Conservation (phyloP, 2,329 filamentous ascomycete genomes). For the Orbilia javanica region DNA sequence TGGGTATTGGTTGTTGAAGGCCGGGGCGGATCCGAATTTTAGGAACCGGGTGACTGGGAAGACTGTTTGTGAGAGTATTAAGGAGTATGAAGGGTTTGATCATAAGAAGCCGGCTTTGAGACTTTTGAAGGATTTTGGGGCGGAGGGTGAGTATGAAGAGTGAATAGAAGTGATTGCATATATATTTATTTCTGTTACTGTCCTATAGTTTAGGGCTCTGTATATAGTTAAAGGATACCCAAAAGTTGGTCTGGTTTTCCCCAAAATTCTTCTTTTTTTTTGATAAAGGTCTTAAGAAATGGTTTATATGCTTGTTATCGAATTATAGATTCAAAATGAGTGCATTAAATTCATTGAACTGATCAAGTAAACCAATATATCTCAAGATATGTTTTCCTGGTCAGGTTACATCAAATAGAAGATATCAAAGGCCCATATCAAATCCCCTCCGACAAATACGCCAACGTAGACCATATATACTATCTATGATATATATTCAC, state of each 20-base stretch:
- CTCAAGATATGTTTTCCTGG: too few relatives aligned
- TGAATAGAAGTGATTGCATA: background rate
- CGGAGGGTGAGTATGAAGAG: background rate
- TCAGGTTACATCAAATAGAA: too few relatives aligned
- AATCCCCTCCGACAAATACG: too few relatives aligned
- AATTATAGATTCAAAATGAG: too few relatives aligned
- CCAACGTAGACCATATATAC: too few relatives aligned
- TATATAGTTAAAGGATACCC: constrained; percentile 9
- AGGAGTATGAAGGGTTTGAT: constrained; percentile 15
- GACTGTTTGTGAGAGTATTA: constrained; percentile 33
- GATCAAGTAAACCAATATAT: too few relatives aligned
- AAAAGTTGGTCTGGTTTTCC: background rate
- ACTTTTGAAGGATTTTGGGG: constrained; percentile 25
- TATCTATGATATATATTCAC: too few relatives aligned
- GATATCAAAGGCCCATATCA: too few relatives aligned
- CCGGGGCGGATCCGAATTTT: constrained; percentile 44
- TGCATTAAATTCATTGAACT: too few relatives aligned
- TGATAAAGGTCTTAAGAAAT: too few relatives aligned
- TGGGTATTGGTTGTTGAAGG: constrained; percentile 48
- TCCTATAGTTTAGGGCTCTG: background rate
- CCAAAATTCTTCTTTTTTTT: background rate
- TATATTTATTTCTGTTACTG: background rate
- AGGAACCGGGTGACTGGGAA: constrained; percentile 25
- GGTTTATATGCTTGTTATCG: too few relatives aligned
- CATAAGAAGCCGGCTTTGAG: constrained; percentile 23